These are phyloP conservation scores for Zea luxurians DNA, from an alignment of 176 grass and related monocot genomes.

Conservation along the genomic window DNA sequence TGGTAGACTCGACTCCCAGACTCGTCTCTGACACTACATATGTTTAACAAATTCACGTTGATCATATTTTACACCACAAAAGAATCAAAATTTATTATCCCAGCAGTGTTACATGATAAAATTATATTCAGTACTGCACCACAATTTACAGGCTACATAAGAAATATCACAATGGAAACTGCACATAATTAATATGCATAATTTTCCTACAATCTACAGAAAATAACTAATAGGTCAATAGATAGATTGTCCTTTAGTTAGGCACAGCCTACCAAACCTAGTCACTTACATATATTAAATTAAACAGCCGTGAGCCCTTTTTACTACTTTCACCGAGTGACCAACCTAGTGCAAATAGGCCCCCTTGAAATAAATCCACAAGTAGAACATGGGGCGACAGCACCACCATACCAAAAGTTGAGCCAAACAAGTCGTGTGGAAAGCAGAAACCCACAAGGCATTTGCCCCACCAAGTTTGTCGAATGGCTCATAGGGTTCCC, in stretches of 20 bases:
- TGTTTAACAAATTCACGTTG: neutral
- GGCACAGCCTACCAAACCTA: constrained; percentile 2
- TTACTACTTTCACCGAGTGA: neutral
- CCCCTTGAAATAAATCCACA: constrained; percentile 21
- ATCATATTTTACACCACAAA: neutral
- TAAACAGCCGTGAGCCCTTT: neutral
- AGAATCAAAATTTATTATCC: neutral
- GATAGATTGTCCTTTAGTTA: neutral
- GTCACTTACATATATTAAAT: neutral
- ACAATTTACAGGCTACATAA: neutral
- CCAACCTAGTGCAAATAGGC: neutral
- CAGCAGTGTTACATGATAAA: neutral
- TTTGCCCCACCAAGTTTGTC: constrained; percentile 30
- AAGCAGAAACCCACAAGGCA: constrained; percentile 29
- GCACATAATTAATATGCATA: neutral
- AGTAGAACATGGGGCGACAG: neutral
- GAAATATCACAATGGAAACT: neutral
- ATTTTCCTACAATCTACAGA: neutral
- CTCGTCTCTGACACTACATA: neutral
- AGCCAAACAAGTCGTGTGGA: constrained; percentile 30
- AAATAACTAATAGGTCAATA: neutral
- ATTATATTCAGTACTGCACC: neutral
- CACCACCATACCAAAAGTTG: constrained; percentile 17
- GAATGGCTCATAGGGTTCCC: constrained; percentile 44
- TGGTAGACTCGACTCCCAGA: constrained; percentile 1